Evolutionary conservation across 441 rosid genomes (phyloP).

Genomic region (Cnidoscolus chayamansa): DNA sequence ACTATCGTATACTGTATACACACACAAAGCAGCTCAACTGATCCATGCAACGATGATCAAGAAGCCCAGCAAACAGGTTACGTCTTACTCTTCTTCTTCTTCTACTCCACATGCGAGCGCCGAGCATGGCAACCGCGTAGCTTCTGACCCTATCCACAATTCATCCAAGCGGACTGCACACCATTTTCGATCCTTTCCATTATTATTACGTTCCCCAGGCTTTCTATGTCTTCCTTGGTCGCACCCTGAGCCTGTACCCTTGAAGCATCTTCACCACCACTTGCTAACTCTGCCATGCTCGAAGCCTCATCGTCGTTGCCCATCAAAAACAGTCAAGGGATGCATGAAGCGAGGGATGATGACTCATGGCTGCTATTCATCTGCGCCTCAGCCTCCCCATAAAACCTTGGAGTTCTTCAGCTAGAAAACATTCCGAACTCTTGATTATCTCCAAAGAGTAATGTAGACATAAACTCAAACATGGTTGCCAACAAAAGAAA

Average conservation of each 20-base stretch:
- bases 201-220: background rate
- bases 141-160: too few relatives aligned
- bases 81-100: too few relatives aligned
- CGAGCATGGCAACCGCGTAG: too few relatives aligned
- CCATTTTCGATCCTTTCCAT: background rate
- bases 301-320: background rate
- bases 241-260: background rate
- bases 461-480: background rate
- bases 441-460: background rate
- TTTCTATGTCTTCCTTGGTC: background rate
- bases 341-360: background rate
- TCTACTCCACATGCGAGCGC: too few relatives aligned
- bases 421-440: background rate
- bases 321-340: background rate
- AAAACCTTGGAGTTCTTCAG: background rate
- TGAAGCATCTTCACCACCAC: background rate
- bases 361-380: too few relatives aligned
- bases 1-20: background rate
- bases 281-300: background rate
- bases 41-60: background rate
- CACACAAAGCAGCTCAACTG: background rate
- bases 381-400: background rate
- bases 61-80: background rate
- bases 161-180: background rate
- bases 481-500: too few relatives aligned